Base-by-base conservation (phyloP, 2,329 filamentous ascomycete species). In the Talaromyces sp. region DNA sequence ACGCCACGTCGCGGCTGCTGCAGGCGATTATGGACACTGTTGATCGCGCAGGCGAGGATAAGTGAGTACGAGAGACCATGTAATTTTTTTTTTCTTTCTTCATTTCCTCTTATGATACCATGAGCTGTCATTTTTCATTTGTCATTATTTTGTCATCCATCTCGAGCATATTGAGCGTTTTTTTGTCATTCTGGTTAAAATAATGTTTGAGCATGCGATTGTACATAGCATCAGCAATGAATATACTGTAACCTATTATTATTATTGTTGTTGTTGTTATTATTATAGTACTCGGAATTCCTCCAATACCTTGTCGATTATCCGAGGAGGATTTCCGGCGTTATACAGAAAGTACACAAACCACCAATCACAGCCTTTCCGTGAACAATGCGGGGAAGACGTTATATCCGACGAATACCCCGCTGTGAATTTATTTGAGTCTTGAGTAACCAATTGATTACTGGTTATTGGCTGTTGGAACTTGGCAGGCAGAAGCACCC, bases 1-100 rank as follows among this genome's bases (percentile, higher is more conserved):
- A 76, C 62, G 73, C 73, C 30, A 76, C 75, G 58, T 72, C 75
- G 59, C 69, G 74, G 2, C 64, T 78, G 39, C 75, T 76, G 67
- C 75, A 78, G 63, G 76, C 76, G 22, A 78, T 78, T 42, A 65
- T 75, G 60, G 76, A 78, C 58, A 78, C 76, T 2, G 72, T 78
- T 10, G 74, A 62, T 28, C 60, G 44, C 7, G 11, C 44, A 11
- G 22, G 44, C n/a, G 44, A 47, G 9, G 22, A 47, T n/a, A 25
- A 47, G 44, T 19, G 44, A 19, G 44, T 11, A 19, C 19, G 11
- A 19, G 22, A 47, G n/a, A 22, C 22, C 1, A 47, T 47, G 9
- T 47, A 22, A 47, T 47, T 47, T 47, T 47, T 25, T 11, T 22
- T 22, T 22, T 22, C 2, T 22, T 22, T 22, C 2, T 44, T 44